These are phyloP conservation scores for Epichloe gansuensis DNA, from an alignment of 2,329 filamentous ascomycete genomes.

Conservation along the genomic window DNA sequence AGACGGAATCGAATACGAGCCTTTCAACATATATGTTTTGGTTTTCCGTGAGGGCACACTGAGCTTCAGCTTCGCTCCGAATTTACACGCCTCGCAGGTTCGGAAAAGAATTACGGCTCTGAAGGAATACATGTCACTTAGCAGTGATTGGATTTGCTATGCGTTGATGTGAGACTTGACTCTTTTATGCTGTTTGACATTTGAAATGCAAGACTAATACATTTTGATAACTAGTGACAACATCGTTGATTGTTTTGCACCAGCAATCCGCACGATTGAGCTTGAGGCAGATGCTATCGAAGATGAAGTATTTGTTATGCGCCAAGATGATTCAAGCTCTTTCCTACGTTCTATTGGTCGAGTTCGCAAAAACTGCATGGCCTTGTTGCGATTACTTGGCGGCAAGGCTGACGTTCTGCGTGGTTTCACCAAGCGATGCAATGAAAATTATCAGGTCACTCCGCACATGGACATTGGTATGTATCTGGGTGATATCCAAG, in stretches of 20 bases:
- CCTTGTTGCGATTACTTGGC: conserved; percentile 79
- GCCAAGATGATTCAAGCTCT: conserved; percentile 74
- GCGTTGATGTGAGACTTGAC: conserved; percentile 65
- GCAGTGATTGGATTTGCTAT: conserved; percentile 98
- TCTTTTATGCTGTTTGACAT: background rate
- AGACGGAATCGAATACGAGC: conserved; percentile 72
- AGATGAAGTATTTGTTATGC: conserved; percentile 86
- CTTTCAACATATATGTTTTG: conserved; percentile 92
- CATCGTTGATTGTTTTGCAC: conserved; percentile 91
- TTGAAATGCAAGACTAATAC: background rate
- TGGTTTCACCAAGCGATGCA: conserved; percentile 96
- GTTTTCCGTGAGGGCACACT: conserved; percentile 92
- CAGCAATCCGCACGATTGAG: conserved; percentile 78
- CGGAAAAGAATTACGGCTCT: conserved; percentile 82
- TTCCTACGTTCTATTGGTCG: conserved; percentile 83
- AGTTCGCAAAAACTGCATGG: conserved; percentile 89
- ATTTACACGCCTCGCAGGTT: conserved; percentile 77
- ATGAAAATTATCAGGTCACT: conserved; percentile 90
- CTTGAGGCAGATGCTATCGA: conserved; percentile 84
- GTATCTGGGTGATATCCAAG: conserved; percentile 94
- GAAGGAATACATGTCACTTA: conserved; percentile 88
- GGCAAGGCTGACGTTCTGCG: conserved; percentile 98
- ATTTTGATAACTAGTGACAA: conserved; percentile 52
- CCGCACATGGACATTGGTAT: conserved; percentile 93
- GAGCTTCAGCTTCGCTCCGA: conserved; percentile 85